Evolutionary conservation across 306 rosid genomes (phyloP).

Genomic region (Casuarina cunninghamiana): DNA sequence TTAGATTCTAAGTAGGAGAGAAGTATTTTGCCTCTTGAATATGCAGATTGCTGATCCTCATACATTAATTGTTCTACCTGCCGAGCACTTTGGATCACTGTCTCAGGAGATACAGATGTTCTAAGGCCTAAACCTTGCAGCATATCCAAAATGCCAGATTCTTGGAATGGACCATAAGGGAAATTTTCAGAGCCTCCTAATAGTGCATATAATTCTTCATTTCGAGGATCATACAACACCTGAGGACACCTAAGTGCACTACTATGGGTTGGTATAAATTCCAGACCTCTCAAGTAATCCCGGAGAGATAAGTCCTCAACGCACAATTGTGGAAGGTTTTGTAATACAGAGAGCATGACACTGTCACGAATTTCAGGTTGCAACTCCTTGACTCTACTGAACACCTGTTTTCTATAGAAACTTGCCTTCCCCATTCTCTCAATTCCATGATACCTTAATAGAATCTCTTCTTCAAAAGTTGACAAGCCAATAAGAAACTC

Average conservation of each 20-base stretch:
- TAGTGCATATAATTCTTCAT: conserved; percentile 80
- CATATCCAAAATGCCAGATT: conserved; percentile 68
- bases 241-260: conserved; percentile 74
- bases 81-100: conserved; percentile 79
- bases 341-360: conserved; percentile 74
- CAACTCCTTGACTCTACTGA: conserved; percentile 68
- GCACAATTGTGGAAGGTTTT: conserved; percentile 73
- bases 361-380: conserved; percentile 79
- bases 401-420: conserved; percentile 65
- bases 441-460: conserved; percentile 74
- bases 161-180: conserved; percentile 73
- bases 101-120: conserved; percentile 78
- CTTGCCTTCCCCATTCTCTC: conserved; percentile 82
- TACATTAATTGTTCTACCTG: conserved; percentile 69
- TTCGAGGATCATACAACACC: conserved; percentile 80
- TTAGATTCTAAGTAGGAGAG: conserved; percentile 90
- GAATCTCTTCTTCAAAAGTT: conserved; percentile 65
- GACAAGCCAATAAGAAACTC: conserved; percentile 73
- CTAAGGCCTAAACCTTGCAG: conserved; percentile 83
- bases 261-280: conserved; percentile 63
- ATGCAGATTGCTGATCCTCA: conserved; percentile 76
- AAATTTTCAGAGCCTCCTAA: conserved; percentile 75
- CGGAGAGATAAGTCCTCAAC: conserved; percentile 67
- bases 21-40: conserved; percentile 74
- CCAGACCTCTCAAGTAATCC: conserved; percentile 71